Conservation (phyloP, 768 basidiomycete species). For the Hortiboletus campestris region DNA sequence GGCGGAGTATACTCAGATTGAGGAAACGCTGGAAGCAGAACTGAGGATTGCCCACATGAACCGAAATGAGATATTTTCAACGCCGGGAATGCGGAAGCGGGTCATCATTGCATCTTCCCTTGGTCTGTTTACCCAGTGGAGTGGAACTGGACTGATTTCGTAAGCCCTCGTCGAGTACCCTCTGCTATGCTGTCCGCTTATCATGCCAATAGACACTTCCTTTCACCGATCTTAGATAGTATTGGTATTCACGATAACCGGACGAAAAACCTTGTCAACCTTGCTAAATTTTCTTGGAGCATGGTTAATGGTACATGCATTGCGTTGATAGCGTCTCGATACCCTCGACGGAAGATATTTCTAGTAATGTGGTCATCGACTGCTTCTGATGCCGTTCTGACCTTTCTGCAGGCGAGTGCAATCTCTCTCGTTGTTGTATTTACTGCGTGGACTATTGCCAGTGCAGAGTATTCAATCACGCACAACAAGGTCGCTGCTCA, state of each 20-base stretch:
- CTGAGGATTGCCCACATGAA: background rate
- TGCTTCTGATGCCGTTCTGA: background rate
- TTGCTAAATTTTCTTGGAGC: constrained; percentile 5
- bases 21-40: constrained; percentile 45
- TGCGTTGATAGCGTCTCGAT: constrained; percentile 3
- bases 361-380: background rate
- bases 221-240: constrained; percentile 10
- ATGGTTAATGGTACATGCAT: background rate
- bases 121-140: constrained; percentile 8
- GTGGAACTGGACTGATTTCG: constrained; percentile 10
- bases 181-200: background rate
- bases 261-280: constrained; percentile 15
- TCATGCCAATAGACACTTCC: constrained; percentile 1
- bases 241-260: constrained; percentile 16
- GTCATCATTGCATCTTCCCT: constrained; percentile 11
- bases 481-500: constrained; percentile 2
- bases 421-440: constrained; percentile 16
- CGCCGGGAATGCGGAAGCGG: constrained; percentile 17
- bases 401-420: background rate
- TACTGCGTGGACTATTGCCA: constrained; percentile 16
- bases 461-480: constrained; percentile 10
- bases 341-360: constrained; percentile 8
- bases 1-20: constrained; percentile 56
- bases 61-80: background rate
- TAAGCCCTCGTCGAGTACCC: background rate